Evolutionary conservation across 192 early-diverging fungal genomes (phyloP).

Genomic region (Oehlia diaphana): DNA sequence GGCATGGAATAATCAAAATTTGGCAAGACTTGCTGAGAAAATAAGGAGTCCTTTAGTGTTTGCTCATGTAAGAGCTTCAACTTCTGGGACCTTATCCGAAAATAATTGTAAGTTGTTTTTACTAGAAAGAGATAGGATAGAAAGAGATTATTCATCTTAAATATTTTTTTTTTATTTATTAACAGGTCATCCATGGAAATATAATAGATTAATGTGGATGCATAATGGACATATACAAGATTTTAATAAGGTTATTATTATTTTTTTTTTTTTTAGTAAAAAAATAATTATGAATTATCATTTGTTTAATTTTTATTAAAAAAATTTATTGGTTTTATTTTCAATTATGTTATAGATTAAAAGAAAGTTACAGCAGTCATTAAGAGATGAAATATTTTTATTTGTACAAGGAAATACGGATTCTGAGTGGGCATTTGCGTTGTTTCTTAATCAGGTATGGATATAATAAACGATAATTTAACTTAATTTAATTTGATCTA

Average conservation of each 20-base stretch:
- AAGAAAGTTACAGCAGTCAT: conserved; percentile 58
- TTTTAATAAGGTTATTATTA: conserved; percentile 52
- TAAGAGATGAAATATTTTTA: conserved; percentile 69
- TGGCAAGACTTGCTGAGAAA: conserved; percentile 74
- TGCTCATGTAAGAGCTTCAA: conserved; percentile 78
- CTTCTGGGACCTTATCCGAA: conserved; percentile 72
- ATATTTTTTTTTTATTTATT: neutral
- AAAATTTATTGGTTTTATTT: too few relatives aligned
- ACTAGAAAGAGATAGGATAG: too few relatives aligned
- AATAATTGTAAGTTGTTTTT: conserved; percentile 61
- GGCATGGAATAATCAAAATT: conserved; percentile 79
- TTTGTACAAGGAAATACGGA: conserved; percentile 77
- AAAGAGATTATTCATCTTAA: neutral
- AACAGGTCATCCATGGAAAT: conserved; percentile 61
- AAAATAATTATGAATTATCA: neutral
- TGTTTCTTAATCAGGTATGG: conserved; percentile 72
- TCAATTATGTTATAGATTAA: conserved; percentile 53
- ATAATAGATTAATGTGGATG: conserved; percentile 80
- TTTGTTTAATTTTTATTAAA: neutral
- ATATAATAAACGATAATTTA: neutral
- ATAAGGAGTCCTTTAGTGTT: conserved; percentile 74
- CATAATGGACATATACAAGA: conserved; percentile 74
- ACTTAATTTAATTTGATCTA: neutral
- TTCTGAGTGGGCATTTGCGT: conserved; percentile 79
- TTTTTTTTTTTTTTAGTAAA: neutral